phyloP scores from a whole-genome alignment of 2,329 filamentous ascomycete genomes.

The Cryphonectria parasitica region DNA sequence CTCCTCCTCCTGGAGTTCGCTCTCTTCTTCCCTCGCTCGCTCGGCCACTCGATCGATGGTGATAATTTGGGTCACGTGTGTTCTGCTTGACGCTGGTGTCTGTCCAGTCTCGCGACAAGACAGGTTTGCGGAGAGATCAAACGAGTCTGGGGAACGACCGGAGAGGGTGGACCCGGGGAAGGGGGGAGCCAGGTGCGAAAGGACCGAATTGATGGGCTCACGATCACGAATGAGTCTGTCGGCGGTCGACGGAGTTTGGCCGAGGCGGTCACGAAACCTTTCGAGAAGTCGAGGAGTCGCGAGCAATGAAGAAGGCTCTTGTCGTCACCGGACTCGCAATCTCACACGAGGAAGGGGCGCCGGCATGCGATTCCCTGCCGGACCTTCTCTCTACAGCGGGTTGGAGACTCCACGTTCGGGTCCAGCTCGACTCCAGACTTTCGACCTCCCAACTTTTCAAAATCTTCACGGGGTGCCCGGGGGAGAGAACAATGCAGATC shows the following conservation, averaged over 20 bases:
- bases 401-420: conserved; percentile 1
- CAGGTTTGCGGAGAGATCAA: conserved; percentile 2
- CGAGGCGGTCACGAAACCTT: conserved; percentile 8
- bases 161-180: conserved; percentile 18
- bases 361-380: conserved; percentile 9
- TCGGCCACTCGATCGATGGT: neutral
- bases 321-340: conserved; percentile 6
- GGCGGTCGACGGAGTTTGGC: conserved; percentile 21
- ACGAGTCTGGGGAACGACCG: conserved; percentile 19
- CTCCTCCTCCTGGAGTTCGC: neutral
- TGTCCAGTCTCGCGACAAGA: neutral
- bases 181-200: conserved; percentile 8
- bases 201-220: conserved; percentile 28
- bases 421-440: conserved; percentile 3
- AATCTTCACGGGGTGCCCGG: neutral
- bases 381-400: neutral
- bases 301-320: neutral
- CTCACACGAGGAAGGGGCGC: neutral
- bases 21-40: neutral
- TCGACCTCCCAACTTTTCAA: neutral
- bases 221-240: conserved; percentile 13
- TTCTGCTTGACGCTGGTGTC: neutral
- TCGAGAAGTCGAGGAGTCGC: conserved; percentile 2
- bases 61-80: neutral
- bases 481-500: neutral